Evolutionary conservation across 495 filamentous ascomycete genomes (phyloP), one percentile per base, ranked within the genome.

Genomic region (Entonaema liquescens): DNA sequence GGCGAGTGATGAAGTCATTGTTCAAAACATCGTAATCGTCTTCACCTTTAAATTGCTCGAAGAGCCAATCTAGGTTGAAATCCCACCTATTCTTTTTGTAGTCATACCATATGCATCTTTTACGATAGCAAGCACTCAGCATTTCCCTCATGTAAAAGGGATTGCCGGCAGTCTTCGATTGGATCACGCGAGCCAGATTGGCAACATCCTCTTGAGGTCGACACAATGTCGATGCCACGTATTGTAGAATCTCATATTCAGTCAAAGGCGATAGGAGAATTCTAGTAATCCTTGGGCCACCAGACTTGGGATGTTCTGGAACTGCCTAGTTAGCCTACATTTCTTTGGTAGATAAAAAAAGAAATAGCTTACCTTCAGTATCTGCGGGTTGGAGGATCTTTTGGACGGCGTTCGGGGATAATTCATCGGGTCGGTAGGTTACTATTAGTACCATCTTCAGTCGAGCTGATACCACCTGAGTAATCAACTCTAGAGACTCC

Each of bases 111-210:
- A 97, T 89, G 73, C 91, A 95, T 70, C 89, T 89, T 76, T 93
- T 96, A 17, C 90, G 88, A 77, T 96, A 89, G 74, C 92, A 94
- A 7, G 91, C 90, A 74, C 91, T 91, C n/a, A 97, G 85, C 88
- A 97, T 94, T 77, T 96, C 92, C 31, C 92, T 87, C 67, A 97
- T 90, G 70, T 94, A 95, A 77, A 97, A 97, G 0, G 92, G 91
- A 72, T 96, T 95, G 0, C 93, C 92, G 13, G 85, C 83, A 23
- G 89, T 92, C 79, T 94, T 94, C 71, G 93, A 92, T 77, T 93
- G 91, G 17, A 96, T 85, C 11, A 94, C 89, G 19, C 91, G 87
- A 9, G 89, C 87, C 12, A 93, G 76, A 6, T 90, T 84, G 7
- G 90, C 67, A 19, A 89, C 83, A 44, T 91, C 87, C 38, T 89